A percentile compares a stretch with the other conserved stretches of the same genome.
phyloP scores from a whole-genome alignment of 2,329 filamentous ascomycete genomes.

The Fusarium nelsonii region DNA sequence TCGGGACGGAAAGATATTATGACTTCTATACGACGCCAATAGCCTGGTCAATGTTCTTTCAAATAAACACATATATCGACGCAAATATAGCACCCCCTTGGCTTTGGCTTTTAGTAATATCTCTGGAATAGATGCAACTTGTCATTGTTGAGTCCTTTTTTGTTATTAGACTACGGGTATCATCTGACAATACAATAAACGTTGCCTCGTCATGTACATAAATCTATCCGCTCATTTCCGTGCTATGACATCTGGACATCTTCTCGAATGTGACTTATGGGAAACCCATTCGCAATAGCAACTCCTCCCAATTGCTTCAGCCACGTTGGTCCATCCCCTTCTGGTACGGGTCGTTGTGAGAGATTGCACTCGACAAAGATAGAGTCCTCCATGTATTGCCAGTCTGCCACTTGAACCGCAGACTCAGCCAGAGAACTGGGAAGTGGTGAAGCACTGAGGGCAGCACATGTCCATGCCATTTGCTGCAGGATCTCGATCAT shows the following conservation, averaged over 20 bases:
- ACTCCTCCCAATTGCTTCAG: slow-evolving; percentile 49
- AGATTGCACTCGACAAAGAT: slow-evolving; percentile 53
- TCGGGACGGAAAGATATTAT: too few relatives aligned
- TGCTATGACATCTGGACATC: slow-evolving; percentile 18
- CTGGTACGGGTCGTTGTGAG: slow-evolving; percentile 50
- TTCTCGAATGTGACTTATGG: slow-evolving; percentile 40
- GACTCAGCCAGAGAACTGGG: slow-evolving; percentile 50
- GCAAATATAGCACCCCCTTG: background rate
- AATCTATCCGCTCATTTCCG: background rate
- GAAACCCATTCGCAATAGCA: slow-evolving; percentile 53
- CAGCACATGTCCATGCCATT: slow-evolving; percentile 55
- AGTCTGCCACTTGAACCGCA: slow-evolving; percentile 50
- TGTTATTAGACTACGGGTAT: slow-evolving; percentile 43
- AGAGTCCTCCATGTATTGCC: slow-evolving; percentile 51
- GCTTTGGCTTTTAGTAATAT: background rate
- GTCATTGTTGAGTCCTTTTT: background rate
- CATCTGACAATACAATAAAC: slow-evolving; percentile 29
- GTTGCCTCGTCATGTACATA: slow-evolving; percentile 1
- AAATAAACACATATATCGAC: too few relatives aligned
- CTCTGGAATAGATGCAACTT: background rate
- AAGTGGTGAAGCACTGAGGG: slow-evolving; percentile 53
- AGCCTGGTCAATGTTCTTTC: too few relatives aligned
- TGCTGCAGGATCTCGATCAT: slow-evolving; percentile 55
- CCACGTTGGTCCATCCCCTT: slow-evolving; percentile 47
- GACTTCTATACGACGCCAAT: too few relatives aligned